phyloP scores from a whole-genome alignment of 1,284 basidiomycete genomes.

The Cryptococcus sp. region DNA sequence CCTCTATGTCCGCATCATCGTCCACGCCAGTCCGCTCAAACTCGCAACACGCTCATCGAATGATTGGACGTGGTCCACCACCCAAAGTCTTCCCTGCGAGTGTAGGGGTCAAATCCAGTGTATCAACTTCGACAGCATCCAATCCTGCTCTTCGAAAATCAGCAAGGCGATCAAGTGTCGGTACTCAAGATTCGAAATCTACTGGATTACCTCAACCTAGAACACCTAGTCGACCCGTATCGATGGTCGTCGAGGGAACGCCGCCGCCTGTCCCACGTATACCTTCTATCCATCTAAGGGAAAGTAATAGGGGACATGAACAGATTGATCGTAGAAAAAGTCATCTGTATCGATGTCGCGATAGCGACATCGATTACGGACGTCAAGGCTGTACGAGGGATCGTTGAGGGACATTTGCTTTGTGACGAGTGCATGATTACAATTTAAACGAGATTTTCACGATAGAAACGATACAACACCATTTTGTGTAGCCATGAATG shows the following conservation, averaged over 20 bases:
- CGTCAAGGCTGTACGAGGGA: no score
- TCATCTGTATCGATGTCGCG: not conserved
- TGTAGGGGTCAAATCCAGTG: not conserved
- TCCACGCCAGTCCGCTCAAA: constrained; percentile 9
- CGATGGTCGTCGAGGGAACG: constrained; percentile 6
- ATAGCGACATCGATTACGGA: no score
- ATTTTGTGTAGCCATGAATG: not conserved
- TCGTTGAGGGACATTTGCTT: no score
- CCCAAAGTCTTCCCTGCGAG: constrained; percentile 13
- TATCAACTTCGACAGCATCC: constrained; percentile 9
- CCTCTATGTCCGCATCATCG: constrained; percentile 10
- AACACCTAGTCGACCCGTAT: constrained; percentile 28
- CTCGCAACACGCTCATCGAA: constrained; percentile 3
- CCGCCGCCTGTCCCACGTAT: constrained; percentile 42
- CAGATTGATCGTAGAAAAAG: not conserved
- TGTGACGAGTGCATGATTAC: not conserved
- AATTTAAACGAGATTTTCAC: not conserved
- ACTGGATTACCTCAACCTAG: constrained; percentile 31
- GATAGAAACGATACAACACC: not conserved
- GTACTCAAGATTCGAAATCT: constrained; percentile 17
- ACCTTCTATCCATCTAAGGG: constrained; percentile 24
- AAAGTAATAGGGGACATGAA: constrained; percentile 4
- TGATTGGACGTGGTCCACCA: constrained; percentile 26
- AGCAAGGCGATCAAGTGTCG: constrained; percentile 23
- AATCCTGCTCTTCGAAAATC: constrained; percentile 10